Evolutionary conservation across 805 yeast genomes (phyloP), one percentile per base, ranked within the genome.

Genomic region (Candida verbasci): DNA sequence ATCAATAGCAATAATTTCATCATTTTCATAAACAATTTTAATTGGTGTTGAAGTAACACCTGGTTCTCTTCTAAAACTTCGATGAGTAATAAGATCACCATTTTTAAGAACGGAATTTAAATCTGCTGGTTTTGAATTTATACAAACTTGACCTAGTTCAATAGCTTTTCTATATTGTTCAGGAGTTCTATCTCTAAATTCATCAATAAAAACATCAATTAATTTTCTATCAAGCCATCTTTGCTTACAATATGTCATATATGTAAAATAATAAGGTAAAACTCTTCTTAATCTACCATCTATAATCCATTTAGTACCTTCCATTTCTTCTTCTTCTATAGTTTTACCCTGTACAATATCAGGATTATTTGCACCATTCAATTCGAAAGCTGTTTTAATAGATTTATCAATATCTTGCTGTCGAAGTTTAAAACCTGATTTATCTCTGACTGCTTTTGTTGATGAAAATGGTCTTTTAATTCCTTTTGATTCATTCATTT

Each of bases 171-270:
- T 56, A 58, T 91, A 91, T 55, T 84, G 83, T 8, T 68, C 73
- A 26, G 74, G 74, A 9, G 80, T 78, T 40, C 83, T 68, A 49
- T 89, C 93, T 40, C 98, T 65, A 53, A 94, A 93, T 57, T 93
- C 99, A 24, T 72, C 72, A 4, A 78, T 63, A 52, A 94, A 93
- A 2, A 93, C 78, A 38, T 93, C 97, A 4, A 87, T 45, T 23
- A 93, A 58, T 15, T 78, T 78, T n/a, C 86, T 66, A 48, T 82
- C 89, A 47, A 91, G 72, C 99, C 99, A 93, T 51, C 99, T 69
- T 53, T 73, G 62, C 58, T 93, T 93, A 59, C 97, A 89, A 53
- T 81, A 86, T 0, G 99, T 93, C 58, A 86, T 68, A 53, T 93
- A 91, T 0, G 95, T 88, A 65, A 77, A 91, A 52, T 71, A 84